Base-by-base conservation (phyloP, 345 rosid species). In the Microthlaspi erraticum region DNA sequence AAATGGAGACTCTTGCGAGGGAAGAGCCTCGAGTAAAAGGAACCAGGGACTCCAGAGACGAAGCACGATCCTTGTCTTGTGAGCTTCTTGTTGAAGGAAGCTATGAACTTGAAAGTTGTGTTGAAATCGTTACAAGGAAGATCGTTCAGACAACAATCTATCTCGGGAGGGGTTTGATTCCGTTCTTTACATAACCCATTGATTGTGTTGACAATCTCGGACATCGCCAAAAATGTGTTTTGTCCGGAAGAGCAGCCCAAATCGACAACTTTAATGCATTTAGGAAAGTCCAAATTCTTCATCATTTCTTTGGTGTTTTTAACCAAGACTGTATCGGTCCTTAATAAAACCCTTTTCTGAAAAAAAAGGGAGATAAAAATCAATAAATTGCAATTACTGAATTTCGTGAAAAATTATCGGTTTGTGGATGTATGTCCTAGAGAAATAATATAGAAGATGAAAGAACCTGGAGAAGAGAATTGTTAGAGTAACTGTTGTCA, bases 231-330 rank as follows among this genome's bases (percentile, higher is more conserved):
- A 7, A 83, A 41, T 1, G 87, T 60, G 38, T 77, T 83, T 46
- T 82, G 80, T 65, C 83, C 87, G 4, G 83, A 74, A 19, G 85
- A 71, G 23, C 87, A 83, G 4, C 85, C 87, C 56, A 83, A 56
- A 34, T 83, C 87, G 1, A 76, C 83, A 12, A 73, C 49, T 11
- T 75, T 48, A 5, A 79, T 59, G 50, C 52, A 18, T 18, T 8
- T 6, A 2, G 81, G 71, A 41, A 74, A 50, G 11, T 23, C 16
- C 66, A 70, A 70, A 1, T 44, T 19, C n/a, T 10, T 36, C 41
- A 39, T 6, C 53, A 43, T 39, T 17, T 64, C 68, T 33, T 12
- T 62, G 19, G 45, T 62, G 54, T 60, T 71, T 62, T 42, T 37
- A 37, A 71, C 62, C 43, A 61, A 62, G 19, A 71, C 14, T 8